phyloP scores from a whole-genome alignment of 2,329 filamentous ascomycete species.

The Apiospora malaysiana region DNA sequence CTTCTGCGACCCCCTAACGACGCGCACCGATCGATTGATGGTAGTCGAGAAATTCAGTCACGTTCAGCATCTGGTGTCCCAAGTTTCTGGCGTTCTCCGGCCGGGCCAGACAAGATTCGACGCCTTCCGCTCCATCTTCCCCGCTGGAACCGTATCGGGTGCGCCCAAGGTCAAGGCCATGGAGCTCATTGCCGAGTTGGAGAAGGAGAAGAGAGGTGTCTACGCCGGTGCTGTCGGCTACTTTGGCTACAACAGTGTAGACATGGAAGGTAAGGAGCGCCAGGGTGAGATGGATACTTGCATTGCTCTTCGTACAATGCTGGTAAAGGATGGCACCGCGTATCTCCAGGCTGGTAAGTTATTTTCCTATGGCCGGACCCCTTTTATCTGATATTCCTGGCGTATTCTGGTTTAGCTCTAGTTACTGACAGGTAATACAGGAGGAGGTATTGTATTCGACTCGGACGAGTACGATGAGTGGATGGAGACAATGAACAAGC shows the following conservation, averaged over 20 bases:
- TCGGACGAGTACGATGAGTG: conserved; percentile 91
- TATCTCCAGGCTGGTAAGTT: conserved; percentile 80
- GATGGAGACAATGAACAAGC: conserved; percentile 94
- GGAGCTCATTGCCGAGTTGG: conserved; percentile 94
- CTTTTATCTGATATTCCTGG: neutral
- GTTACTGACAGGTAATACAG: conserved; percentile 40
- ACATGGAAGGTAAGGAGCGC: conserved; percentile 63
- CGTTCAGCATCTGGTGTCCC: conserved; percentile 95
- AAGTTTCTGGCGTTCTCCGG: conserved; percentile 90
- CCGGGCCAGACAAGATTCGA: conserved; percentile 88
- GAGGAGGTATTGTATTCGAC: conserved; percentile 93
- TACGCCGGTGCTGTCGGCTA: conserved; percentile 97
- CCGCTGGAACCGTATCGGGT: conserved; percentile 92
- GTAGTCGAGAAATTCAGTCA: conserved; percentile 94
- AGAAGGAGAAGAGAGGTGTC: conserved; percentile 90
- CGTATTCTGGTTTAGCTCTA: neutral
- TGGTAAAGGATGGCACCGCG: conserved; percentile 87
- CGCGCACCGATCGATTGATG: conserved; percentile 92
- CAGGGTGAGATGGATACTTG: conserved; percentile 93
- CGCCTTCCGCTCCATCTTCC: conserved; percentile 95
- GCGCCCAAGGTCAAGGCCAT: conserved; percentile 96
- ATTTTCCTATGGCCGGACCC: neutral
- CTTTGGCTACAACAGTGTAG: conserved; percentile 84
- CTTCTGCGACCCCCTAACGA: conserved; percentile 88
- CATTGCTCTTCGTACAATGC: conserved; percentile 86